These are phyloP conservation scores for Schwanniomyces etchellsii DNA, from an alignment of 1,139 yeast species.

Conservation along the genomic window DNA sequence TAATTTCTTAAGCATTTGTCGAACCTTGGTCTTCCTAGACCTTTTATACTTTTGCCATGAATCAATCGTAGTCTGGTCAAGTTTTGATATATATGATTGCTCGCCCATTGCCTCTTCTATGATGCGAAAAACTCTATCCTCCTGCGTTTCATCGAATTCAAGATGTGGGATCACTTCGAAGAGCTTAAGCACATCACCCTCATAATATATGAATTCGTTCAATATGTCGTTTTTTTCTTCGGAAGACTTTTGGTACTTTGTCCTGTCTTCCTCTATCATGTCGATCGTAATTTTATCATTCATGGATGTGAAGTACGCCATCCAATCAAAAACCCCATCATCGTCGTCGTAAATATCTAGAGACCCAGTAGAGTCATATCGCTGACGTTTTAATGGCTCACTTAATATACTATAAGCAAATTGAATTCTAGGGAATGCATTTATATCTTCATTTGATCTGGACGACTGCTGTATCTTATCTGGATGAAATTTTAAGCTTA, in stretches of 20 bases:
- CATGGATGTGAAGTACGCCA: slow-evolving; percentile 55
- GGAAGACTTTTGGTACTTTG: slow-evolving; percentile 55
- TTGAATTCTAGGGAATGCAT: slow-evolving; percentile 63
- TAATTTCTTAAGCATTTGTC: slow-evolving; percentile 40
- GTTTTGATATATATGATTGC: slow-evolving; percentile 22
- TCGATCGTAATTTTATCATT: slow-evolving; percentile 65
- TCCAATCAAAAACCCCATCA: slow-evolving; percentile 53
- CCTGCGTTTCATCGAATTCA: slow-evolving; percentile 58
- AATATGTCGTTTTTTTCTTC: slow-evolving; percentile 68
- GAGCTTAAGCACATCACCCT: slow-evolving; percentile 65
- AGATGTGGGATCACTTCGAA: slow-evolving; percentile 77
- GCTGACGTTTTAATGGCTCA: slow-evolving; percentile 49
- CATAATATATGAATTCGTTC: slow-evolving; percentile 49
- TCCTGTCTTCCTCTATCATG: slow-evolving; percentile 65
- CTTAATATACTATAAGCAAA: slow-evolving; percentile 69
- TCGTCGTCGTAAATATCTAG: slow-evolving; percentile 29
- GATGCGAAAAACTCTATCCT: slow-evolving; percentile 50
- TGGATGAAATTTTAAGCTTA: slow-evolving; percentile 72
- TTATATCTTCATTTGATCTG: slow-evolving; percentile 23
- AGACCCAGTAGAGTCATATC: slow-evolving; percentile 67
- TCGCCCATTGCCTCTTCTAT: slow-evolving; percentile 36
- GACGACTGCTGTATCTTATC: slow-evolving; percentile 51
- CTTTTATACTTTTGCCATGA: slow-evolving; percentile 53
- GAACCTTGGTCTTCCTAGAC: slow-evolving; percentile 40
- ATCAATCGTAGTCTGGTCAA: slow-evolving; percentile 21